These are phyloP conservation scores for Leucaena leucocephala DNA, from an alignment of 306 rosid species.

Conservation along the genomic window DNA sequence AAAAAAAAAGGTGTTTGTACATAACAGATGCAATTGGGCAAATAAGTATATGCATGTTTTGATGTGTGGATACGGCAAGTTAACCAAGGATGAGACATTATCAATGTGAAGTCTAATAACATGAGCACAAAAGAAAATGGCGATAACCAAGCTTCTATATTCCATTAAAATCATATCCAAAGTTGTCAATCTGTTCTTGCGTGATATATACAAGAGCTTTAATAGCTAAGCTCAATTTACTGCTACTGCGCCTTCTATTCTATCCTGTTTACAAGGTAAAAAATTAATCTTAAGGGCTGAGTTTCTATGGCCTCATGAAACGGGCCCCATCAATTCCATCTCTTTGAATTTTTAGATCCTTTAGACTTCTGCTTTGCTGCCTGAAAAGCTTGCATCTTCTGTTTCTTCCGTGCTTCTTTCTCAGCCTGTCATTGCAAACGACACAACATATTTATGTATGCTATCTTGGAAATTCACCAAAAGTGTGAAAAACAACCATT, in stretches of 20 bases:
- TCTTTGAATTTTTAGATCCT: conserved; percentile 76
- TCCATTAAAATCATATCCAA: conserved; percentile 31
- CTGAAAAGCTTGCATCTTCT: conserved; percentile 88
- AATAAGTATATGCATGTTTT: neutral
- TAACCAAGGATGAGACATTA: neutral
- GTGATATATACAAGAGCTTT: conserved; percentile 53
- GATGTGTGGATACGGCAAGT: neutral
- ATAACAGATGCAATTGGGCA: neutral
- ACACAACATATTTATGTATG: conserved; percentile 20
- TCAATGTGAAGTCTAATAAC: neutral
- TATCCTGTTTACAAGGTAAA: conserved; percentile 25
- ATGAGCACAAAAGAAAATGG: conserved; percentile 17
- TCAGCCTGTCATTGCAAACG: conserved; percentile 65
- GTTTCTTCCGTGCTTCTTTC: conserved; percentile 92
- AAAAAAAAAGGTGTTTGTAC: neutral
- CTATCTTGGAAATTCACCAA: conserved; percentile 8
- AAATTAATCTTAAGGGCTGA: conserved; percentile 27
- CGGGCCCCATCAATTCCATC: conserved; percentile 72
- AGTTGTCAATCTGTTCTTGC: conserved; percentile 43
- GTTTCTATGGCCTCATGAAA: conserved; percentile 17
- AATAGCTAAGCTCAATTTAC: conserved; percentile 42
- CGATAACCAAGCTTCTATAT: conserved; percentile 28
- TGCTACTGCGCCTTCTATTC: conserved; percentile 40
- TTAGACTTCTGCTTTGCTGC: conserved; percentile 88
- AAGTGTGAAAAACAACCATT: conserved; percentile 7